Evolutionary conservation across 2,329 filamentous ascomycete species (phyloP).

Genomic region (Penicillium sp.): DNA sequence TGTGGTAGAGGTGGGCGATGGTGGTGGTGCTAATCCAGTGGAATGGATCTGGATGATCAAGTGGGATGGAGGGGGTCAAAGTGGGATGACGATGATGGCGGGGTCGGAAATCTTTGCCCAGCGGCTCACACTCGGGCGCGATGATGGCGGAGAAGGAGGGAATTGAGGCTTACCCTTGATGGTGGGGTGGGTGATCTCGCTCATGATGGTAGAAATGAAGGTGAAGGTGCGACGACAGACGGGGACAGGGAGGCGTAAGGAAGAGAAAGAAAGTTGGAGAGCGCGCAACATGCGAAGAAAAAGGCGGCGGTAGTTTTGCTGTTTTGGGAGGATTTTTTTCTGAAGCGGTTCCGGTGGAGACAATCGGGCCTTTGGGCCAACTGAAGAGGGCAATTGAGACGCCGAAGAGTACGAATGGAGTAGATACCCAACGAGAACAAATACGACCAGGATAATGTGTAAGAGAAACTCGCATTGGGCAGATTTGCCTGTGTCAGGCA

Average conservation of each 20-base stretch:
- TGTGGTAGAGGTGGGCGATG: constrained; percentile 1
- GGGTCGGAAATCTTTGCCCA: constrained; percentile 7
- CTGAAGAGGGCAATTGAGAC: background rate
- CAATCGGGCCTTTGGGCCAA: constrained; percentile 7
- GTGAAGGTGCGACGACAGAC: constrained; percentile 18
- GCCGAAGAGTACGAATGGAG: background rate
- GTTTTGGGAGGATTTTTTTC: constrained; percentile 26
- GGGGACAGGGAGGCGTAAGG: constrained; percentile 16
- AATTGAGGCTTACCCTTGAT: constrained; percentile 65
- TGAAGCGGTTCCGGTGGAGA: constrained; percentile 21
- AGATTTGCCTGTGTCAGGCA: background rate
- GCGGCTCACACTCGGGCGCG: background rate
- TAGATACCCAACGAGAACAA: background rate
- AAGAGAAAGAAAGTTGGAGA: constrained; percentile 24
- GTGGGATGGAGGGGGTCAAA: constrained; percentile 10
- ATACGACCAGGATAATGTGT: background rate
- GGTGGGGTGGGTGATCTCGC: constrained; percentile 72
- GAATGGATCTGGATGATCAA: background rate
- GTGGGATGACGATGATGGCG: constrained; percentile 20
- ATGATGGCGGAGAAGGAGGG: background rate
- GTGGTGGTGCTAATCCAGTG: constrained; percentile 1
- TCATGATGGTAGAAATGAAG: constrained; percentile 54
- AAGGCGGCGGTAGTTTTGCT: constrained; percentile 28
- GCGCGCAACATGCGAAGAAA: constrained; percentile 26
- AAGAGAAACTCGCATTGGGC: background rate